phyloP scores from a whole-genome alignment of 2,329 filamentous ascomycete species.

The Colletotrichum lindemuthianum region DNA sequence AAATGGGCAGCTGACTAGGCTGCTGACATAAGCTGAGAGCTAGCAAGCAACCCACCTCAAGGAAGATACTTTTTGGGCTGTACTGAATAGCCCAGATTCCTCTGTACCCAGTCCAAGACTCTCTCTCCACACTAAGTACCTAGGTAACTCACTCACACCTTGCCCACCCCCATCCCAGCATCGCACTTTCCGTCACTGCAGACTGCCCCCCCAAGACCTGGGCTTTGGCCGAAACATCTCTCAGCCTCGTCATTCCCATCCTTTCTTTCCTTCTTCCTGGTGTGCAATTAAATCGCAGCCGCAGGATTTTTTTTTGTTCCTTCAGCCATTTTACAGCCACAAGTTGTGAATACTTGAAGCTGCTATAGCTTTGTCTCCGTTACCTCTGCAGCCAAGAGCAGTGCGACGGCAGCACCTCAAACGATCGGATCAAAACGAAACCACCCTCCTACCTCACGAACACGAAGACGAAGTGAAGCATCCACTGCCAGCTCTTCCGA shows the following conservation, averaged over 20 bases:
- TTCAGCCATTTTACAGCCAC: background rate
- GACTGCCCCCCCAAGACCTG: constrained; percentile 11
- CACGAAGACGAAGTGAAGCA: background rate
- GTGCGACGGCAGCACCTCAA: background rate
- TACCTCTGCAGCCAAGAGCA: background rate
- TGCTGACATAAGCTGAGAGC: too few relatives aligned
- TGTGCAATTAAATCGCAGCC: background rate
- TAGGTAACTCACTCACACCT: constrained; percentile 11
- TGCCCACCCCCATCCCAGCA: constrained; percentile 22
- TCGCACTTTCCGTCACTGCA: constrained; percentile 36
- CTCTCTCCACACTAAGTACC: too few relatives aligned
- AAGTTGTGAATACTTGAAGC: background rate
- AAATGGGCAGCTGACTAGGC: too few relatives aligned
- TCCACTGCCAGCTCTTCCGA: background rate
- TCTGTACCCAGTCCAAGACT: too few relatives aligned
- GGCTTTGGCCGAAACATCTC: constrained; percentile 16
- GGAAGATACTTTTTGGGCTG: background rate
- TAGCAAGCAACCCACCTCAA: too few relatives aligned
- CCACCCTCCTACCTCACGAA: background rate
- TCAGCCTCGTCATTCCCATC: constrained; percentile 24
- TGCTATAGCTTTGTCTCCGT: background rate
- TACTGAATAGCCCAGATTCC: background rate
- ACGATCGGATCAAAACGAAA: background rate
- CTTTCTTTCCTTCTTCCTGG: constrained; percentile 1
- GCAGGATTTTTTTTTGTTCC: constrained; percentile 4